Percentiles rank a stretch among this genome's conserved stretches.
Conservation (phyloP, 2,329 filamentous ascomycete genomes). For the Fusarium nematophilum region DNA sequence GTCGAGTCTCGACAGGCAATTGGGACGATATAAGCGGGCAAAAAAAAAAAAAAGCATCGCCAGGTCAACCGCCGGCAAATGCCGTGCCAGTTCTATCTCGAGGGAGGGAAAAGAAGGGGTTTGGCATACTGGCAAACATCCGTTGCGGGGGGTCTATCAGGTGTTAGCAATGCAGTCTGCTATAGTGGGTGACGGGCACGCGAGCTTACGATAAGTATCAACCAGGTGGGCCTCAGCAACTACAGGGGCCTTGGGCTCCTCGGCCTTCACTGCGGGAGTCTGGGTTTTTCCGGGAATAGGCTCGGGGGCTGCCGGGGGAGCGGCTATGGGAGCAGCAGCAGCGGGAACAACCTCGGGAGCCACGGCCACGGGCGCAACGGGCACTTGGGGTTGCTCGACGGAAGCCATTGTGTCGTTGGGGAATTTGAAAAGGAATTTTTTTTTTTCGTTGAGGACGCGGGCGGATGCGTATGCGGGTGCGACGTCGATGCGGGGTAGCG, state of each 20-base stretch:
- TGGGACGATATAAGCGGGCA: constrained; percentile 13
- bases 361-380: constrained; percentile 26
- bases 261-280: constrained; percentile 2
- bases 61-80: constrained; percentile 9
- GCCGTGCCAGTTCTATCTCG: constrained; percentile 16
- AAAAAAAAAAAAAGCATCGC: constrained; percentile 17
- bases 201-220: constrained; percentile 74
- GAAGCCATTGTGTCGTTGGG: constrained; percentile 41
- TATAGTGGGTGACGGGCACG: background rate
- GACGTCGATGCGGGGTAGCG: constrained; percentile 43
- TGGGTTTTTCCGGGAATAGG: constrained; percentile 22
- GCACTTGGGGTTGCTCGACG: constrained; percentile 39
- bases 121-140: constrained; percentile 73
- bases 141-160: constrained; percentile 69
- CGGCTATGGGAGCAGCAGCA: constrained; percentile 17
- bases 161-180: constrained; percentile 30
- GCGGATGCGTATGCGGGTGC: constrained; percentile 33
- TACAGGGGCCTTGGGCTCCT: constrained; percentile 62
- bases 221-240: constrained; percentile 82
- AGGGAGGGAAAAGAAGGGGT: constrained; percentile 16
- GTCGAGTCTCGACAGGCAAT: constrained; percentile 24
- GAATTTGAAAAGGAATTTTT: constrained; percentile 17
- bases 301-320: constrained; percentile 30
- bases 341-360: constrained; percentile 27
- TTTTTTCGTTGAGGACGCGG: constrained; percentile 33